Base-by-base conservation (phyloP, 164 flowering plant species). In the Liquidambar formosana region DNA sequence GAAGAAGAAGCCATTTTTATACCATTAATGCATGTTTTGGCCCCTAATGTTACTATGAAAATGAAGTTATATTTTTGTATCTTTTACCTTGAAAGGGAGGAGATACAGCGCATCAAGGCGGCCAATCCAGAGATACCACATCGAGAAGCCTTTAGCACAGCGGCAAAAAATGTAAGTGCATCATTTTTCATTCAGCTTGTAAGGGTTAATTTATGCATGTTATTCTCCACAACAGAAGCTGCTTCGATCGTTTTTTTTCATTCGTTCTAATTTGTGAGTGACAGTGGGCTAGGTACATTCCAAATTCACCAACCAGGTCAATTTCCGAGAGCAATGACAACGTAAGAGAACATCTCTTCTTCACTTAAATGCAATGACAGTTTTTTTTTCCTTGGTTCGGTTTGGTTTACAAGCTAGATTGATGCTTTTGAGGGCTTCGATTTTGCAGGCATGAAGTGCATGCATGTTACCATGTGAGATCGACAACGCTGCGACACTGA, bases 71-170 rank as follows among this genome's bases (percentile, higher is more conserved):
- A 6, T 28, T 6, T 63, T 43, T 38, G 16, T 5, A 9, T 23
- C 11, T 51, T 27, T 44, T 33, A 12, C 8, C 12, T 14, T 60
- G 19, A 21, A 66, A 93, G 98, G 82, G 98, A 93, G 79, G 98
- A 93, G 84, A 93, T 93, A 47, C 95, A 91, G 71, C 86, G 97
- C 45, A 87, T 93, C 74, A 93, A 93, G 77, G 86, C 91, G 1
- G 91, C 89, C 43, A 86, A 87, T 41, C 98, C 98, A 1, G 90
- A 88, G 65, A 89, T 89, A 41, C 85, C 89, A 11, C 98, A 93
- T 28, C 76, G 98, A n/a, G 96, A 91, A 76, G 98, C 98, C 61
- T 93, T 93, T 63, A 93, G 97, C 75, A 67, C 87, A 0, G 98
- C 98, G 19, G 94, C 98, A 0, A 93, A 93, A 77, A 91, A 91